Percentiles rank a stretch among this genome's conserved stretches.
Evolutionary conservation across 331 rosid species (phyloP).

Genomic region (Arachis monticola): DNA sequence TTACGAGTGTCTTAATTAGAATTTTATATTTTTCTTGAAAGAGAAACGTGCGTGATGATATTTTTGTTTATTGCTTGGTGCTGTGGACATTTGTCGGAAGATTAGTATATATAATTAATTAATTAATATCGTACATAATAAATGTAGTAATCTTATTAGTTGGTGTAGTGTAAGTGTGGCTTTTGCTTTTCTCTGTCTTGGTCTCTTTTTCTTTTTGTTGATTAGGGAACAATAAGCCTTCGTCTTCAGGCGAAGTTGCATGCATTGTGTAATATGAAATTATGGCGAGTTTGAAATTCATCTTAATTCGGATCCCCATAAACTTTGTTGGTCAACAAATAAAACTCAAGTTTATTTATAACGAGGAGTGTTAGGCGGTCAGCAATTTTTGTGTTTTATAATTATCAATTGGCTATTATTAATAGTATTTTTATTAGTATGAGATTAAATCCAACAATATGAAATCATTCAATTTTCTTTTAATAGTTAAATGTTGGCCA

Average conservation of each 20-base stretch:
- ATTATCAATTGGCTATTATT: no score
- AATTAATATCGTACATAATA: background rate
- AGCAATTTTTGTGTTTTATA: no score
- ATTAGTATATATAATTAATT: background rate
- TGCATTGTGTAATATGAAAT: background rate
- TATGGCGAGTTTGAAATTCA: background rate
- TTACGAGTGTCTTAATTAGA: background rate
- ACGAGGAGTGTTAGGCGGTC: no score
- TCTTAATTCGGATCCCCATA: background rate
- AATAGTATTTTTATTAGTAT: no score
- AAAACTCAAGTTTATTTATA: no score
- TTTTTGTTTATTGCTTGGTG: background rate
- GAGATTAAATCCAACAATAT: no score
- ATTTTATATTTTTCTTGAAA: conserved; percentile 10
- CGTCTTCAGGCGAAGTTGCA: background rate
- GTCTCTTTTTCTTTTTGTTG: background rate
- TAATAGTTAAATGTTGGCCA: no score
- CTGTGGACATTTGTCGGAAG: background rate
- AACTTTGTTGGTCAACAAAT: background rate
- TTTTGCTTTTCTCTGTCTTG: conserved; percentile 3
- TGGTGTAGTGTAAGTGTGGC: background rate
- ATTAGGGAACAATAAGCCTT: background rate
- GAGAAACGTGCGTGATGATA: conserved; percentile 14
- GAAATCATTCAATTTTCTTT: no score
- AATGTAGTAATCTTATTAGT: background rate